Evolutionary conservation across 768 basidiomycete species (phyloP), one percentile per base, ranked within the genome.

Genomic region (Kwoniella dejecticola): DNA sequence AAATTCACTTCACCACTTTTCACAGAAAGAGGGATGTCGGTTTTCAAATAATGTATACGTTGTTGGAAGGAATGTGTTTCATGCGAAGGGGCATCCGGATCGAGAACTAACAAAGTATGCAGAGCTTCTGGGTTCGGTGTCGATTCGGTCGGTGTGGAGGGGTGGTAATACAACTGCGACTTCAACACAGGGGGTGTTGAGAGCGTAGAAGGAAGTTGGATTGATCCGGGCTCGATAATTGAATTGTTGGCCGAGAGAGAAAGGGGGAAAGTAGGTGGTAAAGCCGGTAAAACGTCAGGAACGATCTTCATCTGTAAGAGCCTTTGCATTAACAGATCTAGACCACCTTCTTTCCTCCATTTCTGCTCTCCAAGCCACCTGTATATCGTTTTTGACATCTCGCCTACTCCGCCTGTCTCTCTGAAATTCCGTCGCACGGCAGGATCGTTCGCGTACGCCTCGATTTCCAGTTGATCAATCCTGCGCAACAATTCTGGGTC

Each of bases 261-360:
- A 12, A 97, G 80, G 72, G 95, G 90, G 36, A 91, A 71, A 17
- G 85, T 84, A 0, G 91, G 91, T 52, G 83, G 84, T 7, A 95
- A 74, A 36, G 81, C 81, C 0, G 89, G 85, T 17, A 97, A 76
- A 11, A 94, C 80, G 72, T 99, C 95, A 0, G 95, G 94, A 1
- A 96, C 82, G 59, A 98, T 87, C 50, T 87, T 81, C 91, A 96
- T 91, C 80, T 93, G 90, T 68, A 91, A 83, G 45, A 98, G 73
- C 73, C 94, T 88, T 74, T 96, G 90, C 91, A 96, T 96, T 89
- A 97, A 81, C 36, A 92, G 81, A 74, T 96, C 93, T 33, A 97
- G 81, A 27, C 83, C 83, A 1, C 92, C 94, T 44, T 90, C 86
- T 52, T 87, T 87, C 58, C 90, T 83, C 95, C 92, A 98, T 68